Evolutionary conservation across 306 rosid species (phyloP).

Genomic region (Psophocarpus tetragonolobus): DNA sequence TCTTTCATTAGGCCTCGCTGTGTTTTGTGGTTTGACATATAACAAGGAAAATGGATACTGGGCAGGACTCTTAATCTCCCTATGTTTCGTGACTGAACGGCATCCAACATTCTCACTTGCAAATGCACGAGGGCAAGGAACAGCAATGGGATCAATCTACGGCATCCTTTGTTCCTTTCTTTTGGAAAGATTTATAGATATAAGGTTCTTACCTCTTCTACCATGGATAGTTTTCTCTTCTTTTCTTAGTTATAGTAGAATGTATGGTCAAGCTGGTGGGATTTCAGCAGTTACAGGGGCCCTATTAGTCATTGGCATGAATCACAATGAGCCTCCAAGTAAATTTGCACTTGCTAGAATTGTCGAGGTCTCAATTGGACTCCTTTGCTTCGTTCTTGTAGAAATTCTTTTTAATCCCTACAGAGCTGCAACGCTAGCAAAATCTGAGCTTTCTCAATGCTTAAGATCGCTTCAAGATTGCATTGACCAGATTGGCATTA

Average conservation of each 20-base stretch:
- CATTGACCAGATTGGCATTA: constrained; percentile 38
- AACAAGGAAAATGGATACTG: constrained; percentile 61
- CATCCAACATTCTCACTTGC: constrained; percentile 65
- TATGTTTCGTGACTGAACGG: constrained; percentile 54
- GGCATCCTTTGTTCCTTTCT: constrained; percentile 62
- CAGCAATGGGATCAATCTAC: constrained; percentile 75
- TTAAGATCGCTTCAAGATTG: constrained; percentile 52
- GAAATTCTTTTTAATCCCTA: constrained; percentile 57
- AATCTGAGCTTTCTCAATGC: constrained; percentile 54
- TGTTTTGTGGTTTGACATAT: constrained; percentile 64
- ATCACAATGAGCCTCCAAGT: constrained; percentile 55
- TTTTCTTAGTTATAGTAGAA: constrained; percentile 68
- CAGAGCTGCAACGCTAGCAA: constrained; percentile 73
- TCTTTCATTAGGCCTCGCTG: constrained; percentile 65
- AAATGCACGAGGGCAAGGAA: constrained; percentile 80
- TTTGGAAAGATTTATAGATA: constrained; percentile 32
- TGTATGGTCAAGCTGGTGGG: constrained; percentile 89
- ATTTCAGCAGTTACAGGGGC: constrained; percentile 72
- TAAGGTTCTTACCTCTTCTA: constrained; percentile 55
- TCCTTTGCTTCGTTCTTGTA: constrained; percentile 53
- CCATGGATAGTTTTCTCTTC: constrained; percentile 71
- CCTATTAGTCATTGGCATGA: constrained; percentile 74
- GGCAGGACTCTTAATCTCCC: constrained; percentile 77
- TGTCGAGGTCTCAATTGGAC: constrained; percentile 67
- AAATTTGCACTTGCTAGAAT: constrained; percentile 70